Percentiles rank a stretch among this genome's conserved stretches.
Evolutionary conservation across 805 yeast species (phyloP).

Genomic region (Sugiyamaella americana): DNA sequence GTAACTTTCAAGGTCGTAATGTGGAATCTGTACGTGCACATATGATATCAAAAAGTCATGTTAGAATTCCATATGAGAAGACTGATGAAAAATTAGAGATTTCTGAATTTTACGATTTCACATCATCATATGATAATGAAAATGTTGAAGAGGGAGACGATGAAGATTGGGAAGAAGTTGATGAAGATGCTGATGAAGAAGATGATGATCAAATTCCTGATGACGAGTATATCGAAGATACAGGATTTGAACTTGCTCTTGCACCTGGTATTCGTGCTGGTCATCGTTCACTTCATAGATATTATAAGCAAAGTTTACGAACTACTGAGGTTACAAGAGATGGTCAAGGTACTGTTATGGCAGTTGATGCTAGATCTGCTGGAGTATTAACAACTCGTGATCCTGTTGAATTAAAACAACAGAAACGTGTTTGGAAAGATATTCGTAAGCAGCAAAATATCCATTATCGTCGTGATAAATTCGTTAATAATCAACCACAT

Average conservation of each 20-base stretch:
- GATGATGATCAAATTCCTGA: constrained; percentile 25
- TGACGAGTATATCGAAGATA: constrained; percentile 42
- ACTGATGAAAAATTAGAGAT: constrained; percentile 71
- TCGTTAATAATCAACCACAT: constrained; percentile 77
- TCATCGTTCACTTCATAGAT: constrained; percentile 68
- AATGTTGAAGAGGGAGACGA: constrained; percentile 33
- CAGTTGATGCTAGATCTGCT: constrained; percentile 48
- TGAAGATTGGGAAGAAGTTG: constrained; percentile 34
- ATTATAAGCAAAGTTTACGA: constrained; percentile 59
- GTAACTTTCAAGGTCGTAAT: constrained; percentile 77
- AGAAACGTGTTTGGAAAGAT: constrained; percentile 58
- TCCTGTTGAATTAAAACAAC: constrained; percentile 39
- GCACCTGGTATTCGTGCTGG: constrained; percentile 79
- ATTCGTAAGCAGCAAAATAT: constrained; percentile 42
- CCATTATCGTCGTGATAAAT: constrained; percentile 48
- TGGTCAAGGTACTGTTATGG: constrained; percentile 66
- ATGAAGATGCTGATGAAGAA: constrained; percentile 28
- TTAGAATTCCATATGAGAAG: constrained; percentile 80
- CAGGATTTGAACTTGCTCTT: constrained; percentile 60
- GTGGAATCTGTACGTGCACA: constrained; percentile 87
- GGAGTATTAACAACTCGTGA: constrained; percentile 29
- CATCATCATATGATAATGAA: constrained; percentile 46
- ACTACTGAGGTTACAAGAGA: constrained; percentile 49
- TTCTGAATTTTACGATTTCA: constrained; percentile 78
- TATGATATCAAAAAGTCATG: constrained; percentile 78